A percentile compares a stretch with the other conserved stretches of the same genome.
Conservation (phyloP, 306 rosid genomes). For the Delonix regia region DNA sequence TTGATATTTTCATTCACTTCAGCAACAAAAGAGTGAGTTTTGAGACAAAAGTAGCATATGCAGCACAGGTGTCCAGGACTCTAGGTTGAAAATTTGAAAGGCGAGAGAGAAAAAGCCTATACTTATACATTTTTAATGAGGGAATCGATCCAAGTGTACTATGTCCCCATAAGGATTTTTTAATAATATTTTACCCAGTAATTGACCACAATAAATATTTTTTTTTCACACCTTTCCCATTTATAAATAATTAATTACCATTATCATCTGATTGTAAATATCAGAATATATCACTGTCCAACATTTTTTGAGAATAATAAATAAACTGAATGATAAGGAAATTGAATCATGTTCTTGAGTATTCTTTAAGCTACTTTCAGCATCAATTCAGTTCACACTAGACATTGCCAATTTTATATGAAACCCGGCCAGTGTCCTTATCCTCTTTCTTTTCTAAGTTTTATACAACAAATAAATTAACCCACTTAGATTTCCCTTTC, state of each 20-base stretch:
- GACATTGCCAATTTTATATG: conserved; percentile 1
- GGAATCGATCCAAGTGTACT: no score
- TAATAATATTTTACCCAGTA: no score
- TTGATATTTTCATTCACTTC: background rate
- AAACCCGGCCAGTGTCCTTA: background rate
- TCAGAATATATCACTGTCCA: conserved; percentile 20
- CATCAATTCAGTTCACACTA: conserved; percentile 33
- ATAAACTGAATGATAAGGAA: background rate
- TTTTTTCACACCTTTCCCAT: no score
- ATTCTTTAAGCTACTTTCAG: conserved; percentile 23
- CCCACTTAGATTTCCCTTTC: background rate
- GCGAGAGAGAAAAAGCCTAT: no score
- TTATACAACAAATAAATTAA: background rate
- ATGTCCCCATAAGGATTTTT: no score
- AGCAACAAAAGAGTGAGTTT: background rate
- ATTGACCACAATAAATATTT: no score
- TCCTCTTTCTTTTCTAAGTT: background rate
- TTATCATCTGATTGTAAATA: background rate
- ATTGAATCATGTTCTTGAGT: background rate
- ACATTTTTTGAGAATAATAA: background rate
- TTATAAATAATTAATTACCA: background rate
- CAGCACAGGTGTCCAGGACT: no score
- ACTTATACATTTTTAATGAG: no score
- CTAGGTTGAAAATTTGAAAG: no score
- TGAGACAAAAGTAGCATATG: background rate